These are phyloP conservation scores for Candida ficus DNA, from an alignment of 805 yeast species.

Conservation along the genomic window DNA sequence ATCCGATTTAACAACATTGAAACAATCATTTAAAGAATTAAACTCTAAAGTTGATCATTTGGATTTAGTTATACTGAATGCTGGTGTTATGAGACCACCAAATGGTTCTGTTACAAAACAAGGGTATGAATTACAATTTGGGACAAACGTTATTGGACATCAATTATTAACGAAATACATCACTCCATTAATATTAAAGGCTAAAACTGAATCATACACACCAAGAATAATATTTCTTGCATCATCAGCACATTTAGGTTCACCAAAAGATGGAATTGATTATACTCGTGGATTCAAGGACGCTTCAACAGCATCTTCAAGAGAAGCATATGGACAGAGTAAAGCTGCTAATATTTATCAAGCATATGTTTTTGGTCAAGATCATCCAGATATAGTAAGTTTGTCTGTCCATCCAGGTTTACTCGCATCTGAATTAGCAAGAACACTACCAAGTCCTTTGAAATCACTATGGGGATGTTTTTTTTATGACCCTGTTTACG, in stretches of 20 bases:
- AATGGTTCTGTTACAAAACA: slow-evolving; percentile 33
- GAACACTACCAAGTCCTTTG: slow-evolving; percentile 13
- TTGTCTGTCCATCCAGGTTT: slow-evolving; percentile 39
- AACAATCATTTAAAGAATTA: slow-evolving; percentile 30
- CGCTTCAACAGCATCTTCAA: slow-evolving; percentile 7
- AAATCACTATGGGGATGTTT: not conserved
- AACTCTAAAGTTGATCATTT: slow-evolving; percentile 21
- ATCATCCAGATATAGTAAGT: slow-evolving; percentile 29
- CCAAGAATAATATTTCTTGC: slow-evolving; percentile 43
- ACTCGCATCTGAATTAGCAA: slow-evolving; percentile 30
- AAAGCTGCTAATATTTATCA: slow-evolving; percentile 37
- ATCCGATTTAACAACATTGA: slow-evolving; percentile 37
- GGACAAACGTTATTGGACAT: slow-evolving; percentile 43
- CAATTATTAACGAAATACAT: slow-evolving; percentile 37
- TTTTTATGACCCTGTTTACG: slow-evolving; percentile 21
- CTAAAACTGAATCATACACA: slow-evolving; percentile 19
- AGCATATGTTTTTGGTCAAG: slow-evolving; percentile 30
- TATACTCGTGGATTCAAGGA: slow-evolving; percentile 28
- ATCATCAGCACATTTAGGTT: slow-evolving; percentile 32
- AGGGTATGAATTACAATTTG: slow-evolving; percentile 42
- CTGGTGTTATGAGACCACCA: slow-evolving; percentile 40
- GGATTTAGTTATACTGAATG: slow-evolving; percentile 38
- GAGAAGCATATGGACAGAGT: slow-evolving; percentile 31
- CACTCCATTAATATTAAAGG: slow-evolving; percentile 31
- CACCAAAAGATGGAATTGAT: slow-evolving; percentile 29